phyloP scores from a whole-genome alignment of 495 filamentous ascomycete species.

The Xylaria intraflava region DNA sequence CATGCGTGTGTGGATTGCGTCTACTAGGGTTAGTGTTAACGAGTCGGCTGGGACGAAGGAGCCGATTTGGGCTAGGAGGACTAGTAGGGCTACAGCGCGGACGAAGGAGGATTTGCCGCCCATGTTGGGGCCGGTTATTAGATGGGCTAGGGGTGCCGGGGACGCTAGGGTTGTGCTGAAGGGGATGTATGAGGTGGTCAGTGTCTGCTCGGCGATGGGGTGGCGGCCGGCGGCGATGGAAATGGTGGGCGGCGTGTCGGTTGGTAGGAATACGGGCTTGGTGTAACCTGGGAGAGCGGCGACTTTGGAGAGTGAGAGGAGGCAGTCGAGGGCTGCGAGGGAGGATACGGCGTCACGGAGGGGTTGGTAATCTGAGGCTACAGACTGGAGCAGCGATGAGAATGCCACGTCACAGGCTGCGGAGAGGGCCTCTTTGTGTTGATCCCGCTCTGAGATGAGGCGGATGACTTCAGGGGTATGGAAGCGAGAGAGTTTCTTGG shows the following conservation, averaged over 20 bases:
- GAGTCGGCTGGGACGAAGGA: conserved; percentile 82
- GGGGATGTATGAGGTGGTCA: conserved; percentile 83
- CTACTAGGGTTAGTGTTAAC: conserved; percentile 70
- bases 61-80: conserved; percentile 91
- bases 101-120: conserved; percentile 96
- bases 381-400: conserved; percentile 55
- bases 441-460: conserved; percentile 81
- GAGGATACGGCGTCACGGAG: conserved; percentile 83
- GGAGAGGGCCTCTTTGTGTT: conserved; percentile 87
- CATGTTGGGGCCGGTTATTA: conserved; percentile 98
- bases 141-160: conserved; percentile 60
- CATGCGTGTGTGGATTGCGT: conserved; percentile 95
- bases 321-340: conserved; percentile 82
- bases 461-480: conserved; percentile 86
- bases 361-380: conserved; percentile 76
- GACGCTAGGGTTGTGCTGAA: conserved; percentile 69
- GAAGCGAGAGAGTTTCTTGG: conserved; percentile 86
- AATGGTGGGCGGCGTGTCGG: conserved; percentile 59
- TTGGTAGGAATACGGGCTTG: conserved; percentile 66
- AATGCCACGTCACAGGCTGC: conserved; percentile 92
- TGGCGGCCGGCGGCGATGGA: conserved; percentile 73
- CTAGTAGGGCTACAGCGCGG: conserved; percentile 81
- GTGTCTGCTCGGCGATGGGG: conserved; percentile 91
- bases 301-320: conserved; percentile 78
- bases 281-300: conserved; percentile 82